Evolutionary conservation across 257 asterid genomes (phyloP).

Genomic region (Jacaranda mimosifolia): DNA sequence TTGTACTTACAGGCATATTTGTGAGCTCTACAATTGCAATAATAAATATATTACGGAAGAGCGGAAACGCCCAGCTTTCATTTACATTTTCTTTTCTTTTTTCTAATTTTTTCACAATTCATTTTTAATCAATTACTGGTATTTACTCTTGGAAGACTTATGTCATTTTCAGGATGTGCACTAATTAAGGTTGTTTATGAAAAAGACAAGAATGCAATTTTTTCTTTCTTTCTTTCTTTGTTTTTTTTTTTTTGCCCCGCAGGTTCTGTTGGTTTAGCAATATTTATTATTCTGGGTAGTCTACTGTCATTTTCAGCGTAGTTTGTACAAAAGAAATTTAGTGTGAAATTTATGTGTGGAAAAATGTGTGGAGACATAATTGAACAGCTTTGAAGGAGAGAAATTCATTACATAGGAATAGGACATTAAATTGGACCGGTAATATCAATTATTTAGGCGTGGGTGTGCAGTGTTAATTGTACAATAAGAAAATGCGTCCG

Average conservation of each 20-base stretch:
- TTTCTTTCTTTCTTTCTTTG: too few relatives aligned
- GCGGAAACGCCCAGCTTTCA: too few relatives aligned
- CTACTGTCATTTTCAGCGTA: background rate
- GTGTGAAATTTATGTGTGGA: background rate
- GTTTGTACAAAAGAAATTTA: background rate
- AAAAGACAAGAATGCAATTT: background rate
- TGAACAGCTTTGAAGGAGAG: constrained; percentile 9
- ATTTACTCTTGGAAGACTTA: background rate
- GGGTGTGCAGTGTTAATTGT: constrained; percentile 28
- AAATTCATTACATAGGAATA: constrained; percentile 24
- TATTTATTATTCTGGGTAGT: background rate
- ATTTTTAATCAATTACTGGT: too few relatives aligned
- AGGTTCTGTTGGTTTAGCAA: background rate
- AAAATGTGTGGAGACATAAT: background rate
- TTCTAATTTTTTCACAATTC: background rate
- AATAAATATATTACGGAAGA: too few relatives aligned
- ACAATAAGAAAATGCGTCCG: background rate
- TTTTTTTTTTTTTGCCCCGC: background rate
- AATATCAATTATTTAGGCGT: constrained; percentile 25
- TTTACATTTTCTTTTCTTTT: background rate
- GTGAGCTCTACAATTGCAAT: too few relatives aligned
- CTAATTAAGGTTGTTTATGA: constrained; percentile 1
- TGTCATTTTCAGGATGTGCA: constrained; percentile 2
- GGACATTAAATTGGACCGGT: constrained; percentile 35
- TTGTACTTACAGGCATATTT: too few relatives aligned